A percentile compares a stretch with the other conserved stretches of the same genome.
Evolutionary conservation across 2,329 filamentous ascomycete genomes (phyloP).

Genomic region (Aspergillus felis): DNA sequence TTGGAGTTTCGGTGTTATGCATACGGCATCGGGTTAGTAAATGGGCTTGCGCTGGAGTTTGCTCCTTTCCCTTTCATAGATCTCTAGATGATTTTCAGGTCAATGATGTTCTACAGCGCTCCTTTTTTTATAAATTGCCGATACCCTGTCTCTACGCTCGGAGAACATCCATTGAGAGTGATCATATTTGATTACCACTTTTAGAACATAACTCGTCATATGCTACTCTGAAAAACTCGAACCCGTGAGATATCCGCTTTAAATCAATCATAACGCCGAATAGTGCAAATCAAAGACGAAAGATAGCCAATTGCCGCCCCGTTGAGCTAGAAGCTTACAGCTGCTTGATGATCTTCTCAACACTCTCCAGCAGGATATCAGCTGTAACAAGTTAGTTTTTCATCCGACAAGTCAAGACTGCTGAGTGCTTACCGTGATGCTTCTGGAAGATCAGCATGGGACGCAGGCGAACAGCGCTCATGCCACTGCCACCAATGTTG

Average conservation of each 20-base stretch:
- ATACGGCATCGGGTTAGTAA: neutral
- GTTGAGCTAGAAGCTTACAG: conserved; percentile 21
- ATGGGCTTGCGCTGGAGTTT: neutral
- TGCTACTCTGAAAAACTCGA: conserved; percentile 14
- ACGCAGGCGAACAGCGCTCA: conserved; percentile 69
- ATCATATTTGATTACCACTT: neutral
- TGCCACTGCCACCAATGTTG: conserved; percentile 82
- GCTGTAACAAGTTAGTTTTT: conserved; percentile 37
- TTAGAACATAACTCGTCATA: conserved; percentile 7
- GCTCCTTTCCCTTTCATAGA: neutral
- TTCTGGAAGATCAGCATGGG: conserved; percentile 93
- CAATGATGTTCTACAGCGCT: neutral
- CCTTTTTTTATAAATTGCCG: no score
- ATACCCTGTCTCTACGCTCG: neutral
- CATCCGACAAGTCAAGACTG: neutral
- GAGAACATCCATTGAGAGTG: neutral
- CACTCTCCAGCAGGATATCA: conserved; percentile 72
- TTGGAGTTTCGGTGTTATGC: neutral
- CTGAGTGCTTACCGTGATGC: conserved; percentile 61
- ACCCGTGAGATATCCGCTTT: conserved; percentile 6
- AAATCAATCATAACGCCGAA: conserved; percentile 13
- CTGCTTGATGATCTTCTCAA: conserved; percentile 68
- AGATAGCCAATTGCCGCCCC: conserved; percentile 2
- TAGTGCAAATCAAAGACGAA: conserved; percentile 4
- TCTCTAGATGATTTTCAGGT: neutral